These are phyloP conservation scores for Tetrahymena malaccensis DNA, from an alignment of 73 alveolate genomes.

Conservation along the genomic window DNA sequence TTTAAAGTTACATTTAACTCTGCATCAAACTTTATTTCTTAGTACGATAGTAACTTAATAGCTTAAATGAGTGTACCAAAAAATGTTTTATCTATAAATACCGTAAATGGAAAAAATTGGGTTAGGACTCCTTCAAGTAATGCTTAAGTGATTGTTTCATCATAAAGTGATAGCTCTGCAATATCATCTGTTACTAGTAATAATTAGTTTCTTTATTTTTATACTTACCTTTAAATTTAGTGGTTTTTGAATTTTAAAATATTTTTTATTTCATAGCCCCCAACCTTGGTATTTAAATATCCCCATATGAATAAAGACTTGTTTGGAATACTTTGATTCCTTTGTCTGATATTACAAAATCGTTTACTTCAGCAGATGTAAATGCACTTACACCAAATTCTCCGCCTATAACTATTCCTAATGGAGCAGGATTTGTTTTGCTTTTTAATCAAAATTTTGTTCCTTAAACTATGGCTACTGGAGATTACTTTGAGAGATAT, in stretches of 20 bases:
- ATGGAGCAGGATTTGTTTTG: background rate
- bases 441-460: background rate
- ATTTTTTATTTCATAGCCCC: background rate
- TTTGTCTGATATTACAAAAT: background rate
- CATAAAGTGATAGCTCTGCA: background rate
- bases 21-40: background rate
- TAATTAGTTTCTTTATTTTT: background rate
- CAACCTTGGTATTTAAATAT: background rate
- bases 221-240: background rate
- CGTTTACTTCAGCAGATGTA: background rate
- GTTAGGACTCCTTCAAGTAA: background rate
- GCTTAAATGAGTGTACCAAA: background rate
- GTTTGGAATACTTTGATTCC: background rate
- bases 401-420: background rate
- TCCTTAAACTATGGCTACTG: background rate
- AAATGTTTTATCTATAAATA: background rate
- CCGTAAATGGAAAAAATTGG: background rate
- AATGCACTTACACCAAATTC: background rate
- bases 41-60: background rate
- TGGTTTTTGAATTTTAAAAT: background rate
- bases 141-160: background rate
- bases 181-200: background rate
- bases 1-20: background rate
- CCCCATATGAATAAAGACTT: background rate
- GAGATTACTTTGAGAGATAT: background rate